Evolutionary conservation across 2,329 filamentous ascomycete species (phyloP), one percentile per base, ranked within the genome.

Genomic region (Ilyonectria sp.): DNA sequence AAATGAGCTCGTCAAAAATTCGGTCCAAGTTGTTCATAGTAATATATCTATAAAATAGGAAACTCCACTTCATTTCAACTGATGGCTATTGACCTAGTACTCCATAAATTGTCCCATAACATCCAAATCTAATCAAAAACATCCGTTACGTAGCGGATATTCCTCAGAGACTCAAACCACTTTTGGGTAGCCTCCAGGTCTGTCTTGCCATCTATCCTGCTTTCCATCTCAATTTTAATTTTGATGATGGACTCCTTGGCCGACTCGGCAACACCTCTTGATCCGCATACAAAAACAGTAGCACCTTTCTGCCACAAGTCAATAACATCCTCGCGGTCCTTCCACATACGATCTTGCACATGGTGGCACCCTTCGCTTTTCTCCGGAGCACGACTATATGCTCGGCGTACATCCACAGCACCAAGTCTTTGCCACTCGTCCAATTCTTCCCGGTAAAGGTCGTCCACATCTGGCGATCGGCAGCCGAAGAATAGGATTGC

Each of bases 401-500:
- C 89, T 69, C 88, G 85, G 1, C 85, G 82, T 1, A 93, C 84
- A 1, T 86, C 82, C 0, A 93, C 90, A 5, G 65, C 68, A 1
- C 65, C 65, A n/a, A 60, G 17, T 2, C n/a, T 68, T 73, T 90
- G 84, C 92, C 92, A 94, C 11, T 75, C 75, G n/a, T 85, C 83
- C 6, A 92, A 78, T 67, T 89, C 86, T 3, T 49, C 19, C 17
- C 46, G 57, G 79, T 93, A 92, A 0, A 93, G 74, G 46, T 88
- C 83, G 70, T 92, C 91, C n/a, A 79, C 76, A 0, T 81, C 82
- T 1, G 86, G 84, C 2, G 80, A 75, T 19, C 87, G 86, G 76
- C 89, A 92, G 11, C 91, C 91, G 71, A 88, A 85, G 81, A 91
- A 92, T 1, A 93, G 83, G 8, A 92, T 67, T 0, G 89, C 89